A percentile compares a stretch with the other conserved stretches of the same genome.
These are phyloP conservation scores for Chlorencoelia australis DNA, from an alignment of 2,329 filamentous ascomycete species.

Conservation along the genomic window DNA sequence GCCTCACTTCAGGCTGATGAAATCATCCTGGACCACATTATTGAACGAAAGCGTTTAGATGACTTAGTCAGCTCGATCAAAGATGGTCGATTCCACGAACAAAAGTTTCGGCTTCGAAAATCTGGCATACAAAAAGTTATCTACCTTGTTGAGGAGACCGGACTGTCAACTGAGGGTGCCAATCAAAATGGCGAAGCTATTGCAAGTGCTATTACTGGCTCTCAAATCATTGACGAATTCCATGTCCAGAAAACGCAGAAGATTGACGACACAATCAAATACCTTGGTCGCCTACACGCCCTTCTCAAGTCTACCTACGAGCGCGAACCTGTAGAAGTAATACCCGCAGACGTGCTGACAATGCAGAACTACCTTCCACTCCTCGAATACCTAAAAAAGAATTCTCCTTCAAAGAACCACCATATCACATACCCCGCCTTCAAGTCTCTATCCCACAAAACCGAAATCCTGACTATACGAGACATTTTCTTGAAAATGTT, in stretches of 20 bases:
- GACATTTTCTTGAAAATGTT: constrained; percentile 78
- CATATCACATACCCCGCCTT: constrained; percentile 64
- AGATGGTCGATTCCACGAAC: constrained; percentile 73
- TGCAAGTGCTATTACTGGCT: constrained; percentile 63
- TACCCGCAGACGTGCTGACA: constrained; percentile 55
- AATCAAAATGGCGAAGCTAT: constrained; percentile 56
- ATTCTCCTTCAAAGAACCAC: constrained; percentile 36
- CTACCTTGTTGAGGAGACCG: constrained; percentile 68
- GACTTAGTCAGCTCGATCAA: constrained; percentile 74
- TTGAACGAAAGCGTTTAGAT: constrained; percentile 72
- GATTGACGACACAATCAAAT: constrained; percentile 69
- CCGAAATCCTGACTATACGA: constrained; percentile 60
- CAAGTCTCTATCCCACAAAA: constrained; percentile 63
- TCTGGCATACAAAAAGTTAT: constrained; percentile 68
- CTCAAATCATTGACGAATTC: constrained; percentile 69
- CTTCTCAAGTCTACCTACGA: constrained; percentile 59
- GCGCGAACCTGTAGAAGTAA: constrained; percentile 44
- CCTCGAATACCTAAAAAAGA: constrained; percentile 46
- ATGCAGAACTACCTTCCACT: constrained; percentile 55
- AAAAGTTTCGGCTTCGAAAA: constrained; percentile 68
- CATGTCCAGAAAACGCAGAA: constrained; percentile 68
- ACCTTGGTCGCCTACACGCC: constrained; percentile 62
- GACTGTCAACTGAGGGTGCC: constrained; percentile 43
- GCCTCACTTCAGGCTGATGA: constrained; percentile 43
- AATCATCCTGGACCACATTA: constrained; percentile 68